Base-by-base conservation (phyloP, 176 grass and related monocot genomes). In the Saccharum spontaneum region DNA sequence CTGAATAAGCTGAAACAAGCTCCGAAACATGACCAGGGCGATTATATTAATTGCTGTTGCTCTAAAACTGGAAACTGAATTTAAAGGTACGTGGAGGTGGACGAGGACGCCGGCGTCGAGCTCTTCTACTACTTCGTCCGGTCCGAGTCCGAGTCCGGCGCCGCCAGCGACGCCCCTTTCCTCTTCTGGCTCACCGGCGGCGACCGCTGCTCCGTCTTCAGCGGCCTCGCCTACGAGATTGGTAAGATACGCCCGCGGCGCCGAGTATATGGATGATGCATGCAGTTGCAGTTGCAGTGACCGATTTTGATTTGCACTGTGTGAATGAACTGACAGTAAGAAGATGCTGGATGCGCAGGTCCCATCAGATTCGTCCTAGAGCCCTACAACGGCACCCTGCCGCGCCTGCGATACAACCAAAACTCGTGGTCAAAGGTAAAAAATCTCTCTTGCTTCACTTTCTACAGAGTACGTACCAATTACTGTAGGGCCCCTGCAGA, bases 141-240 rank as follows among this genome's bases (percentile, higher is more conserved):
- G 37, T 38, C 37, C 37, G 37, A 34, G 34, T 34, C 34, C 34
- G 34, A 38, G 37, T 38, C 37, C 37, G 37, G 6, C 5, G 4
- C 37, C 10, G 71, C 2, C 67, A 20, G 20, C 17, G 36, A 44
- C 5, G 37, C 37, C 20, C 75, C 75, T 14, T 59, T 78, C 36
- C 76, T 78, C 37, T 9, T 78, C 23, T 78, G 76, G 76, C 76
- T 78, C 76, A 78, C 76, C 57, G 76, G 55, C 15, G 76, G 57
- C 38, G 76, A 63, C 22, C 76, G 76, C 37, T 78, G 76, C 57
- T 24, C 7, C 14, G 75, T 78, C 36, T 10, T 78, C 55, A 62
- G 36, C n/a, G 36, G 55, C 10, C 54, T 78, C 12, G 34, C 26
- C 75, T 78, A 26, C 8, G 75, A 78, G 36, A 78, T 78, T 3